Conservation (phyloP, 2,329 filamentous ascomycete species). For the Talaromyces sp. region DNA sequence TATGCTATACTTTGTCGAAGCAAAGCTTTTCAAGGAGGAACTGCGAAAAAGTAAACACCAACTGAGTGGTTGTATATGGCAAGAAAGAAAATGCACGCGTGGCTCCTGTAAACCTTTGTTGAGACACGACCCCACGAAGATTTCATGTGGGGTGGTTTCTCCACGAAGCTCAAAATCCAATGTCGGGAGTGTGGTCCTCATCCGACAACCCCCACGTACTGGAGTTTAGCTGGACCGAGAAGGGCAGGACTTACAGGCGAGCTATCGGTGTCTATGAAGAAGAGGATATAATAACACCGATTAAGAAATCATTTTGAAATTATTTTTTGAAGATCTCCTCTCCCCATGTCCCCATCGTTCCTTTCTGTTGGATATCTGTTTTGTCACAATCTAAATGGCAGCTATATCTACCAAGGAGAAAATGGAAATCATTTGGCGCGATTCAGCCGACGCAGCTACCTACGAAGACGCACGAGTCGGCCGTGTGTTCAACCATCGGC, state of each 20-base stretch:
- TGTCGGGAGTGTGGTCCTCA: too few relatives aligned
- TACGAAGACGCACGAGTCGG: neutral
- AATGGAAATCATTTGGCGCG: neutral
- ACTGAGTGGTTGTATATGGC: neutral
- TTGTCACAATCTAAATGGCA: neutral
- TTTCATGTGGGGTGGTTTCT: too few relatives aligned
- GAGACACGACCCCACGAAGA: too few relatives aligned
- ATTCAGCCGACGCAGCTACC: neutral
- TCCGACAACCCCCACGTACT: too few relatives aligned
- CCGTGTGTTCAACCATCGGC: neutral
- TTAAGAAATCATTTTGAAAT: neutral
- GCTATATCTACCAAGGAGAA: neutral
- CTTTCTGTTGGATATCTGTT: neutral
- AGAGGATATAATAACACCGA: neutral
- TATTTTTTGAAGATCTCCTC: too few relatives aligned
- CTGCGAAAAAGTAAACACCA: neutral
- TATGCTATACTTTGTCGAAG: too few relatives aligned
- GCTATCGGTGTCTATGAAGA: neutral
- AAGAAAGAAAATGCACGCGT: neutral
- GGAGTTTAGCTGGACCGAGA: neutral
- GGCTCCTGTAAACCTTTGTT: neutral
- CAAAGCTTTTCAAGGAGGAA: neutral
- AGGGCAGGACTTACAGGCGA: neutral
- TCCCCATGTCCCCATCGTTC: too few relatives aligned
- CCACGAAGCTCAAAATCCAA: too few relatives aligned